phyloP scores from a whole-genome alignment of 2,329 filamentous ascomycete species.

The Malbranchea zuffiana region DNA sequence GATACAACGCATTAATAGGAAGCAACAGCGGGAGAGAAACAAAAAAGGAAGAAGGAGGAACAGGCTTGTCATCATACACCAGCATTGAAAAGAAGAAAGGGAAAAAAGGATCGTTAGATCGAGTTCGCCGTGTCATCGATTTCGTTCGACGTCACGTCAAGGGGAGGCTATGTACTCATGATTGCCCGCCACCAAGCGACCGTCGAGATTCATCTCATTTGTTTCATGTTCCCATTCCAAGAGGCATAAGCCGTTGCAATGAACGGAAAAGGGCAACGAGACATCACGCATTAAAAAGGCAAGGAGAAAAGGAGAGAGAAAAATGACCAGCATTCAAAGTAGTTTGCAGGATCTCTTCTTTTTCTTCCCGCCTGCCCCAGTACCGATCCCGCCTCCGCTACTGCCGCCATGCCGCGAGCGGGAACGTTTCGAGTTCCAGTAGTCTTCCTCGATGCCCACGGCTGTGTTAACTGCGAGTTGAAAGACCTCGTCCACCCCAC shows the following conservation, averaged over 20 bases:
- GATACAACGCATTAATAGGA: too few relatives aligned
- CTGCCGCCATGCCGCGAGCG: constrained; percentile 32
- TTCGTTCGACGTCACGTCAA: too few relatives aligned
- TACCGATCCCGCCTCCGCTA: too few relatives aligned
- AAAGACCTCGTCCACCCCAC: constrained; percentile 92
- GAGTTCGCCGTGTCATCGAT: too few relatives aligned
- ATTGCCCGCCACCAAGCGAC: too few relatives aligned
- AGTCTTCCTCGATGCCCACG: constrained; percentile 65
- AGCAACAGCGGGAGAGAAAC: too few relatives aligned
- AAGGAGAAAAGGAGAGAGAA: neutral
- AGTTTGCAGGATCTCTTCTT: constrained; percentile 78
- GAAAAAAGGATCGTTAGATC: neutral
- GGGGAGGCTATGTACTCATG: too few relatives aligned
- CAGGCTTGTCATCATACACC: neutral
- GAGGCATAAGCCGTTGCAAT: too few relatives aligned
- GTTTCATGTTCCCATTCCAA: too few relatives aligned
- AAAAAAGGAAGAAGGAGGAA: neutral
- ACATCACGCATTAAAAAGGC: too few relatives aligned
- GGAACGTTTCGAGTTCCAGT: constrained; percentile 30
- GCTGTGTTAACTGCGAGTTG: constrained; percentile 82
- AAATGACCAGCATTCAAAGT: constrained; percentile 43
- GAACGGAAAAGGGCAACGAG: too few relatives aligned
- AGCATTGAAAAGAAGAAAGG: neutral
- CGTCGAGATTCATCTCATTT: too few relatives aligned
- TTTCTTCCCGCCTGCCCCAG: constrained; percentile 40